Conservation (phyloP, 2,329 filamentous ascomycete species). For the Pseudonectria foliicola region DNA sequence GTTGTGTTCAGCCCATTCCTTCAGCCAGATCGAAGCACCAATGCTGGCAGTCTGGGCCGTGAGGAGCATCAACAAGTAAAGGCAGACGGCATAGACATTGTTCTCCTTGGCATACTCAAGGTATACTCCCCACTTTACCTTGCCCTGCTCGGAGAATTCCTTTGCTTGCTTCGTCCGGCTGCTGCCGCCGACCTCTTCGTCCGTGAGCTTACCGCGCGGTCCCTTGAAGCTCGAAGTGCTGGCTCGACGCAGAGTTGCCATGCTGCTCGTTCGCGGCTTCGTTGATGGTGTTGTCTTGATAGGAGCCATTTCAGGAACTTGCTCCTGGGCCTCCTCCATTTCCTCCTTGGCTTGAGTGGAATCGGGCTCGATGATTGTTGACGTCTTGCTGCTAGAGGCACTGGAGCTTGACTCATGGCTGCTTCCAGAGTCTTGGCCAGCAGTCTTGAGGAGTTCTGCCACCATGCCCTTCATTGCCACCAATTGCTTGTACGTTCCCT, state of each 20-base stretch:
- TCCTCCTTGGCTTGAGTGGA: constrained; percentile 52
- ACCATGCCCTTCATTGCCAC: constrained; percentile 93
- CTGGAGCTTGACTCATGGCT: constrained; percentile 37
- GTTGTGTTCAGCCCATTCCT: constrained; percentile 83
- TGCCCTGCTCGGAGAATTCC: constrained; percentile 87
- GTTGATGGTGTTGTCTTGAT: constrained; percentile 52
- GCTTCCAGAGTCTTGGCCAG: constrained; percentile 50
- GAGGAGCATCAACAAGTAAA: constrained; percentile 73
- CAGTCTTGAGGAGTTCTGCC: constrained; percentile 72
- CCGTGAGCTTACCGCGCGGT: constrained; percentile 72
- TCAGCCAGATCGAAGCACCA: constrained; percentile 87
- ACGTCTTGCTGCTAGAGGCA: constrained; percentile 44
- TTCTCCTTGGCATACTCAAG: constrained; percentile 90
- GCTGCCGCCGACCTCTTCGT: constrained; percentile 69
- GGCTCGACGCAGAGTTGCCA: constrained; percentile 76
- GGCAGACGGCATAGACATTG: constrained; percentile 73
- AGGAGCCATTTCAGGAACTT: constrained; percentile 65
- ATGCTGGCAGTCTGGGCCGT: constrained; percentile 77
- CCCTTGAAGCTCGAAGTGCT: constrained; percentile 87
- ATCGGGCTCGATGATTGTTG: constrained; percentile 48
- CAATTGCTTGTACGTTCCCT: constrained; percentile 83
- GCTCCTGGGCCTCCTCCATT: constrained; percentile 72
- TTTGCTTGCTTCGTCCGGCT: constrained; percentile 79
- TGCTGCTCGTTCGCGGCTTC: constrained; percentile 61
- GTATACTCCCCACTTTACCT: constrained; percentile 95